Evolutionary conservation across 2,329 filamentous ascomycete species (phyloP), one percentile per base, ranked within the genome.

Genomic region (Colletotrichum liriopes): DNA sequence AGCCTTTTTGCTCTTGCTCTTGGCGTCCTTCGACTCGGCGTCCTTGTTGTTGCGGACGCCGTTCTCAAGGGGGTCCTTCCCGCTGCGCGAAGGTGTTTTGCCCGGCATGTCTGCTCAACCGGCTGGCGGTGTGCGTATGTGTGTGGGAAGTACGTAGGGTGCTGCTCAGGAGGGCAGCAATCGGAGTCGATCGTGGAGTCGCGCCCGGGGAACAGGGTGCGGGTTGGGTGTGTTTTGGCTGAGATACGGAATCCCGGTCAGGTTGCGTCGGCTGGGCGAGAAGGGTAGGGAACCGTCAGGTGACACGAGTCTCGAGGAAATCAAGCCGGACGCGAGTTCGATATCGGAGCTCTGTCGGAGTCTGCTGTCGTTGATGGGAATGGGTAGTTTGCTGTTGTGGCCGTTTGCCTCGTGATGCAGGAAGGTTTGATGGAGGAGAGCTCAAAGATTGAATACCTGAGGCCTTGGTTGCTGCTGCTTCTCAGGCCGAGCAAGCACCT

Each of bases 71-170:
- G 91, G 89, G 83, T 93, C 89, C 74, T 92, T 92, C 81, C 91
- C 91, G 85, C 92, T 93, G 77, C 88, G 89, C 84, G 92, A 91
- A 79, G 92, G 91, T 79, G 92, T 92, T 83, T 93, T 93, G 82
- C 92, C 89, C 77, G 91, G 91, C 92, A 94, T 94, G 76, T 80
- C 82, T 79, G 77, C 68, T 67, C 47, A 47, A 66, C 65, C 60
- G 67, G 32, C 43, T 58, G 51, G 73, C 62, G 60, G 65, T 65
- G 7, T 54, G n/a, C 65, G 51, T 55, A 49, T 65, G 61, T 45
- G 55, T 65, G 61, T 45, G 55, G 59, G 62, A 39, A 65, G 26
- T 55, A 58, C 26, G 41, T 45, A 56, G 73, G 71, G 43, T 71
- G 74, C 65, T 66, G 63, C 73, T 54, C 18, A 74, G 63, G 51